Conservation (phyloP, 2,329 filamentous ascomycete genomes). For the Dactylellina haptotyla region DNA sequence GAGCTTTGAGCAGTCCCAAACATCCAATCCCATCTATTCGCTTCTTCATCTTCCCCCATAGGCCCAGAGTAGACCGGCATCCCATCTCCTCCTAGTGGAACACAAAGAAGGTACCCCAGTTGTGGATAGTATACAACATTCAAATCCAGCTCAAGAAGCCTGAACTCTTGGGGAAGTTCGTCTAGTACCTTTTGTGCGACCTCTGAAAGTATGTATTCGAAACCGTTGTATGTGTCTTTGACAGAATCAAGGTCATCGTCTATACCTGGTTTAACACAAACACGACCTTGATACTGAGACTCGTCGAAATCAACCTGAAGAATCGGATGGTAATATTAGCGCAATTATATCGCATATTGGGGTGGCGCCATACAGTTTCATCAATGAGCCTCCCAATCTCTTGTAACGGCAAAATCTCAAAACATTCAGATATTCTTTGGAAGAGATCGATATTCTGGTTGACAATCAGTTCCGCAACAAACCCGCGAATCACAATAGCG, state of each 20-base stretch:
- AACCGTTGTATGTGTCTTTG: conserved; percentile 79
- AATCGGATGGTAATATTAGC: not conserved
- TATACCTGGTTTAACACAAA: conserved; percentile 76
- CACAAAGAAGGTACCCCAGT: conserved; percentile 85
- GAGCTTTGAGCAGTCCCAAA: conserved; percentile 76
- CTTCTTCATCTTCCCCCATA: conserved; percentile 71
- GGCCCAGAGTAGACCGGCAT: conserved; percentile 59
- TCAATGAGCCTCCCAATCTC: conserved; percentile 76
- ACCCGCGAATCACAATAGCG: conserved; percentile 74
- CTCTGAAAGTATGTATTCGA: conserved; percentile 76
- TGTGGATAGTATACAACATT: conserved; percentile 93
- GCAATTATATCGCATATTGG: not conserved
- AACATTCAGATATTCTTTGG: conserved; percentile 64
- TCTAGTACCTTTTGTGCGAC: conserved; percentile 73
- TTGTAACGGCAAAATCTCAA: conserved; percentile 71
- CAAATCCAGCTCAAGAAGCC: conserved; percentile 65
- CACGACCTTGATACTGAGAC: conserved; percentile 76
- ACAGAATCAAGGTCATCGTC: conserved; percentile 79
- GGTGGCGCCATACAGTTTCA: conserved; percentile 66
- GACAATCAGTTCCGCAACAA: conserved; percentile 69
- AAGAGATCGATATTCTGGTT: conserved; percentile 67
- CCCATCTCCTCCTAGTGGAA: conserved; percentile 63
- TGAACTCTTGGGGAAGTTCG: conserved; percentile 69
- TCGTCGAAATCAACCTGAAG: conserved; percentile 78
- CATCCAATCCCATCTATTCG: conserved; percentile 77